Evolutionary conservation across 352 stramenopile genomes (phyloP), one percentile per base, ranked within the genome.

Genomic region (Elongisporangium prolatum): DNA sequence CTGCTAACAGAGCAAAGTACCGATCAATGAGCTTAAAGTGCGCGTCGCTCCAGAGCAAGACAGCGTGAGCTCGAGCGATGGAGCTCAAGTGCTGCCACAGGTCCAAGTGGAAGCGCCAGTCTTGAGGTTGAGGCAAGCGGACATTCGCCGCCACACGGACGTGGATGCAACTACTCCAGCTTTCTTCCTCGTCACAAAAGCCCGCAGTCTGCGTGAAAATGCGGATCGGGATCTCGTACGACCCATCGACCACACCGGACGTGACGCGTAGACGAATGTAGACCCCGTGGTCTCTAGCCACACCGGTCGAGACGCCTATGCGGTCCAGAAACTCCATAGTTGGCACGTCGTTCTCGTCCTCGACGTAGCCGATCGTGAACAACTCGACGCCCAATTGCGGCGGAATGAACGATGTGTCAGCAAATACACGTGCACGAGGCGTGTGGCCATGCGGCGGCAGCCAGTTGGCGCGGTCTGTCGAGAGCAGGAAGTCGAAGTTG

Each of bases 81-180:
- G 80, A 80, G 25, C 75, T 80, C 55, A 77, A 72, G 52, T 93
- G 83, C 56, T 93, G 83, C 83, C 83, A 92, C 16, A 92, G 61
- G 63, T 93, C 83, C 56, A 93, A 56, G 63, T 88, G 78, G 63
- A 93, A 93, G 2, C 37, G 53, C 68, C 74, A 91, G 17, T 81
- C 64, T 10, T 37, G 62, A 1, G 83, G 80, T 5, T 60, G 48
- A 4, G 80, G 77, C 4, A 93, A 69, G 18, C 63, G 54, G 1
- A 91, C 68, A 51, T 74, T 72, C 18, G 74, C 75, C 1, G 28
- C 28, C 2, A 92, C 77, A 24, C 74, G 75, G 6, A 92, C 52
- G 0, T 74, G 59, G 37, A 91, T 62, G 10, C 50, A 75, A 21
- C 79, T 89, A 6, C 65, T 74, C 83, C 83, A 92, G 17, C 74